phyloP scores from a whole-genome alignment of 1,284 basidiomycete species.

The Ustilago sp. region DNA sequence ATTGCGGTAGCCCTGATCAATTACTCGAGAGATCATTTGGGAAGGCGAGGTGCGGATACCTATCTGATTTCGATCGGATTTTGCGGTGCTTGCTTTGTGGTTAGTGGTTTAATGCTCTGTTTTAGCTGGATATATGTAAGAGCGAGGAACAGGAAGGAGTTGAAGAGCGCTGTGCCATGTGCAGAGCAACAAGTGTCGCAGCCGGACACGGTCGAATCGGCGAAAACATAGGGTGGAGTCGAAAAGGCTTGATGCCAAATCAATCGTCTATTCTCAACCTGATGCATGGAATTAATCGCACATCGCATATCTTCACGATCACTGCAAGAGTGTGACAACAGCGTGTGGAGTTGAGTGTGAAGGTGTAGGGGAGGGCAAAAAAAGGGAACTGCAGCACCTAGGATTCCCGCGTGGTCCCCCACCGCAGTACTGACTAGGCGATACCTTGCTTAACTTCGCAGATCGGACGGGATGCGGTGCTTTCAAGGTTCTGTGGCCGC shows the following conservation, averaged over 20 bases:
- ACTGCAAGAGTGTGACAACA: neutral
- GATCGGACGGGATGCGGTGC: constrained; percentile 84
- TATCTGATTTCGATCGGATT: constrained; percentile 71
- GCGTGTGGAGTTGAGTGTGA: neutral
- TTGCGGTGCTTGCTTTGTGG: constrained; percentile 68
- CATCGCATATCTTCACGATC: neutral
- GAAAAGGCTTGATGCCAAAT: constrained; percentile 1
- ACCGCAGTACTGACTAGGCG: constrained; percentile 85
- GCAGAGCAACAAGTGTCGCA: constrained; percentile 7
- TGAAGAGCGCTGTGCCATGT: constrained; percentile 9
- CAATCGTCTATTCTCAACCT: neutral
- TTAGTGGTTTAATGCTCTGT: constrained; percentile 61
- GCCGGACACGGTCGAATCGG: neutral
- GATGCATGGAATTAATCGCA: neutral
- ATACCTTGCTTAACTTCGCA: constrained; percentile 83
- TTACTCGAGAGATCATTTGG: constrained; percentile 64
- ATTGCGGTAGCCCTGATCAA: constrained; percentile 70
- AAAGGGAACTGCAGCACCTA: constrained; percentile 79
- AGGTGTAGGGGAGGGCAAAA: neutral
- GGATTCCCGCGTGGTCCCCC: constrained; percentile 86
- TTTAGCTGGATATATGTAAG: constrained; percentile 68
- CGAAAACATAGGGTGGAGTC: neutral
- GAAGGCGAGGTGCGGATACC: constrained; percentile 62
- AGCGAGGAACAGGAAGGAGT: constrained; percentile 13
- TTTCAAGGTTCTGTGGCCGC: constrained; percentile 83